Evolutionary conservation across 148 eudicot species (phyloP).

Genomic region (Fagopyrum esculentum): DNA sequence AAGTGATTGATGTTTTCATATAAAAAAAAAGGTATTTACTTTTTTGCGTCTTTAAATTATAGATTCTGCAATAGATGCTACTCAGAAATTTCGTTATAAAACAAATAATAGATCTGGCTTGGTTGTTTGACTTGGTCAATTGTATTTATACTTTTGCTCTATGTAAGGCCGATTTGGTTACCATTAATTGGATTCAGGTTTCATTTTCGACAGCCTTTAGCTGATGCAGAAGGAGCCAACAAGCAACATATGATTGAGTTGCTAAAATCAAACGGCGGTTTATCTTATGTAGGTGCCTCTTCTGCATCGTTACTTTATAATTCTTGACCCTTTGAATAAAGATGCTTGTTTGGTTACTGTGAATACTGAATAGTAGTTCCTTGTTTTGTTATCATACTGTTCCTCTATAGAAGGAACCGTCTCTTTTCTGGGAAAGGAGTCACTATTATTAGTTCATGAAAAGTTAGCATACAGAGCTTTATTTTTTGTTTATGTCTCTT

Average conservation of each 20-base stretch:
- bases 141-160: neutral
- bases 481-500: neutral
- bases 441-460: neutral
- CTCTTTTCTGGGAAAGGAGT: neutral
- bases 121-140: neutral
- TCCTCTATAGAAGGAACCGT: neutral
- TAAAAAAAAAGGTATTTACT: neutral
- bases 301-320: neutral
- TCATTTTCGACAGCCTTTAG: slow-evolving; percentile 75
- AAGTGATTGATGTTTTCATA: neutral
- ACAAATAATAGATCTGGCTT: neutral
- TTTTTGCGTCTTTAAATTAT: neutral
- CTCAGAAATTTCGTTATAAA: neutral
- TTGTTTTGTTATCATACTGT: neutral
- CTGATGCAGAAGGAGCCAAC: slow-evolving; percentile 98
- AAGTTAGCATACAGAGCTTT: neutral
- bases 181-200: slow-evolving; percentile 12
- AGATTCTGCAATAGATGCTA: neutral
- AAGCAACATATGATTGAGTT: slow-evolving; percentile 68
- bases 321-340: neutral
- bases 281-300: slow-evolving; percentile 68
- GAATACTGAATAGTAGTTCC: neutral
- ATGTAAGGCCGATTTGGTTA: neutral
- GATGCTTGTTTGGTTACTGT: neutral
- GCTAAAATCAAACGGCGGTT: slow-evolving; percentile 74